phyloP scores from a whole-genome alignment of 306 rosid species.

The Castanopsis chinensis region DNA sequence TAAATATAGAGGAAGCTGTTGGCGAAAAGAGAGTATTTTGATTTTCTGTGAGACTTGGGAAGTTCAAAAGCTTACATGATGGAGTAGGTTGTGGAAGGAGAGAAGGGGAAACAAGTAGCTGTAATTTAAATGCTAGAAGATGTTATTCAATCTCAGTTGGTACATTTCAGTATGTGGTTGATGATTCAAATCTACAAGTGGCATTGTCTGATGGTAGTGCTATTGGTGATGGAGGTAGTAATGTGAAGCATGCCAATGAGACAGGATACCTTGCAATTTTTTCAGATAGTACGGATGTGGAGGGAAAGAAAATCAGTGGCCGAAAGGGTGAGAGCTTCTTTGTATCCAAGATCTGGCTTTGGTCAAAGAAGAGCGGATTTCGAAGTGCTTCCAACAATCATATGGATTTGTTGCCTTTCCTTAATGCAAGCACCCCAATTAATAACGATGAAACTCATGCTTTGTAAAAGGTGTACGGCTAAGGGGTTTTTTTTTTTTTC shows the following conservation, averaged over 20 bases:
- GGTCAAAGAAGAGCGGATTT: constrained; percentile 58
- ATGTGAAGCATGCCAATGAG: constrained; percentile 6
- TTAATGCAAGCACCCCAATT: constrained; percentile 12
- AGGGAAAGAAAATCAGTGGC: constrained; percentile 56
- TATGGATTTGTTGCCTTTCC: constrained; percentile 36
- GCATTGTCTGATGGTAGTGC: constrained; percentile 26
- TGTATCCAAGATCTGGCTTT: constrained; percentile 92
- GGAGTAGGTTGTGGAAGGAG: constrained; percentile 23
- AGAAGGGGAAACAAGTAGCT: constrained; percentile 36
- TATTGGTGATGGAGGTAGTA: not conserved
- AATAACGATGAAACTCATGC: constrained; percentile 2
- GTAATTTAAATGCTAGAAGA: constrained; percentile 61
- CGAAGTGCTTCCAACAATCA: constrained; percentile 33
- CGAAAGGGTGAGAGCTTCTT: constrained; percentile 73
- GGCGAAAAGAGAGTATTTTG: constrained; percentile 56
- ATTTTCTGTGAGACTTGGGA: constrained; percentile 82
- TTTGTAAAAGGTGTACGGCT: not conserved
- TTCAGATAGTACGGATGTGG: constrained; percentile 33
- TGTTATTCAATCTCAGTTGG: constrained; percentile 95
- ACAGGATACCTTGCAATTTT: not conserved
- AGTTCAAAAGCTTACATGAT: constrained; percentile 42
- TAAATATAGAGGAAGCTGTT: constrained; percentile 25
- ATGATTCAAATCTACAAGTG: constrained; percentile 61
- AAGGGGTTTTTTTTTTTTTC: not conserved
- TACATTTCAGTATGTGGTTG: constrained; percentile 65